A percentile compares a stretch with the other conserved stretches of the same genome.
These are phyloP conservation scores for Aquilaria yunnanensis DNA, from an alignment of 345 rosid species.

Conservation along the genomic window DNA sequence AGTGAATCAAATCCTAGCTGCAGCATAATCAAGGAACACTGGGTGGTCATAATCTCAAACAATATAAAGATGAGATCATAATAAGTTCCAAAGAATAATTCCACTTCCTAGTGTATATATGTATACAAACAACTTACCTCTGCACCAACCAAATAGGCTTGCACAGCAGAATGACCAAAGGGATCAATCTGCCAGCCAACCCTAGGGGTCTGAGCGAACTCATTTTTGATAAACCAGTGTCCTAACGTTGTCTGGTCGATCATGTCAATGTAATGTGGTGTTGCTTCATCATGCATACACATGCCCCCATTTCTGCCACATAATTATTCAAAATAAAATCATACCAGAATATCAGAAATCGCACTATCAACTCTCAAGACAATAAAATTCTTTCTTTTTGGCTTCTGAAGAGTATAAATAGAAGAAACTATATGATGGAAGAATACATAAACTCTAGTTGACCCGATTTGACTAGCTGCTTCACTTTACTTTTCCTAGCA, in stretches of 20 bases:
- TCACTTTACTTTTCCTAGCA: conserved; percentile 59
- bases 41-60: conserved; percentile 2
- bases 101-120: neutral
- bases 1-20: conserved; percentile 95
- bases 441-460: conserved; percentile 87
- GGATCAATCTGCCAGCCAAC: conserved; percentile 99
- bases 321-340: neutral
- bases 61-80: neutral
- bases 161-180: conserved; percentile 93
- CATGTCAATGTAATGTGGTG: conserved; percentile 85
- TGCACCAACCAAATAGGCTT: conserved; percentile 90
- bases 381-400: no score
- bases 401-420: neutral
- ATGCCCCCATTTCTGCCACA: conserved; percentile 78
- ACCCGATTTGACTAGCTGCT: conserved; percentile 77
- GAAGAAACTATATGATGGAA: neutral
- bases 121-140: conserved; percentile 47
- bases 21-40: conserved; percentile 11
- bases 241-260: conserved; percentile 96
- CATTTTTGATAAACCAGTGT: conserved; percentile 67
- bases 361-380: no score
- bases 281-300: conserved; percentile 97
- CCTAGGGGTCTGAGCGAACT: conserved; percentile 79
- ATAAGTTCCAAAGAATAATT: neutral
- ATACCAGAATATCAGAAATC: neutral